Evolutionary conservation across 2,329 filamentous ascomycete genomes (phyloP).

Genomic region (Microdochium trichocladiopsis): DNA sequence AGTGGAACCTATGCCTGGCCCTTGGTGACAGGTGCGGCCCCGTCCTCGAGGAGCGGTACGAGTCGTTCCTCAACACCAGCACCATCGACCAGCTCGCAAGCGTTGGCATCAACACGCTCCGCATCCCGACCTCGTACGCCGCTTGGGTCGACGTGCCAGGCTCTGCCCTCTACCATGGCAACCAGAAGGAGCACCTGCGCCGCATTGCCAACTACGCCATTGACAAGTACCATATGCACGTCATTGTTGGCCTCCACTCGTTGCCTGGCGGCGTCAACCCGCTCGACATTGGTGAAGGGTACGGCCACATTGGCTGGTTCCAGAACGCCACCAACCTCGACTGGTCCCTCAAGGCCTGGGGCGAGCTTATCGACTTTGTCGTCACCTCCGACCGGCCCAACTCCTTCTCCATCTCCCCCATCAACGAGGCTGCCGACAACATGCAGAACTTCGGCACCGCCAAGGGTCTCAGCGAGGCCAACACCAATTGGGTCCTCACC

Average conservation of each 20-base stretch:
- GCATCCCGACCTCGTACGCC: conserved; percentile 27
- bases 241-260: conserved; percentile 23
- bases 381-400: conserved; percentile 15
- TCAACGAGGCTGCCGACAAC: conserved; percentile 29
- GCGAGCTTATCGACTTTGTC: conserved; percentile 22
- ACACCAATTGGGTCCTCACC: conserved; percentile 19
- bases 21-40: conserved; percentile 19
- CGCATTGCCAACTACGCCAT: conserved; percentile 26
- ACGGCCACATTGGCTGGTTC: conserved; percentile 24
- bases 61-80: conserved; percentile 17
- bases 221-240: conserved; percentile 21
- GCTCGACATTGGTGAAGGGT: conserved; percentile 21
- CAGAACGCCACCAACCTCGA: conserved; percentile 23
- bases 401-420: conserved; percentile 24
- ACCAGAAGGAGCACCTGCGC: conserved; percentile 19
- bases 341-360: conserved; percentile 21
- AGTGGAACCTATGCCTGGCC: conserved; percentile 23
- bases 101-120: conserved; percentile 20
- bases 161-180: conserved; percentile 20
- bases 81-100: conserved; percentile 24
- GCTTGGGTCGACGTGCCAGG: conserved; percentile 26
- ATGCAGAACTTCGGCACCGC: conserved; percentile 22
- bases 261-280: conserved; percentile 14
- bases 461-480: conserved; percentile 18
- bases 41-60: conserved; percentile 20